Conservation (phyloP, 306 rosid genomes). For the Citrullus mucosospermus region DNA sequence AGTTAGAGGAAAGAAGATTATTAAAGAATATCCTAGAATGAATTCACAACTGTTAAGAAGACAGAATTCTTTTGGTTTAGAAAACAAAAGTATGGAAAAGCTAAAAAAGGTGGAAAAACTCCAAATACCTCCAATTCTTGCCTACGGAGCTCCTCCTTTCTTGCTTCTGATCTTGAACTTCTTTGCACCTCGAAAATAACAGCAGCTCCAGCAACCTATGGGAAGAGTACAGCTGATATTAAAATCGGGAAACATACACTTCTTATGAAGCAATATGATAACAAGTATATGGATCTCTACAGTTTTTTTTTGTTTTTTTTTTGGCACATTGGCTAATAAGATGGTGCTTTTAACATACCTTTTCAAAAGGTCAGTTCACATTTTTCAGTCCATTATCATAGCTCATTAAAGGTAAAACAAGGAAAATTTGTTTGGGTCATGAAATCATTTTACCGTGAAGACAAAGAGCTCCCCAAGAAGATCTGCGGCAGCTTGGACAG, state of each 20-base stretch:
- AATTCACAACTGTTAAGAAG: background rate
- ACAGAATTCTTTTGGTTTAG: background rate
- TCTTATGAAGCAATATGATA: background rate
- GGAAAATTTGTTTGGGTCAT: background rate
- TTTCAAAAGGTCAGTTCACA: background rate
- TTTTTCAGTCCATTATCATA: background rate
- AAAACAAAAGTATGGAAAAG: background rate
- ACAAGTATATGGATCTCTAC: background rate
- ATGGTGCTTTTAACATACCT: background rate
- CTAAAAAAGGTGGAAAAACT: background rate
- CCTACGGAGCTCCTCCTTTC: slow-evolving; percentile 32
- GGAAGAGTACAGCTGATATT: background rate
- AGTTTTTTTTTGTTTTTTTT: background rate
- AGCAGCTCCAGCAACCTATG: slow-evolving; percentile 36
- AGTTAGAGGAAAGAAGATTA: background rate
- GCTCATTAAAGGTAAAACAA: background rate
- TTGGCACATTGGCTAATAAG: background rate
- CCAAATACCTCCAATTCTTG: slow-evolving; percentile 30
- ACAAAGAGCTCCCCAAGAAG: slow-evolving; percentile 66
- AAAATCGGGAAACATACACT: background rate
- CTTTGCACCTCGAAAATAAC: slow-evolving; percentile 45
- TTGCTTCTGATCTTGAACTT: slow-evolving; percentile 40
- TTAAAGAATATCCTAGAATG: background rate
- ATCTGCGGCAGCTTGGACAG: slow-evolving; percentile 82
- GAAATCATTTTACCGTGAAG: slow-evolving; percentile 35